Percentiles rank a stretch among this genome's conserved stretches.
These are phyloP conservation scores for Plasmodium malariae DNA, from an alignment of 169 alveolate species.

Conservation along the genomic window DNA sequence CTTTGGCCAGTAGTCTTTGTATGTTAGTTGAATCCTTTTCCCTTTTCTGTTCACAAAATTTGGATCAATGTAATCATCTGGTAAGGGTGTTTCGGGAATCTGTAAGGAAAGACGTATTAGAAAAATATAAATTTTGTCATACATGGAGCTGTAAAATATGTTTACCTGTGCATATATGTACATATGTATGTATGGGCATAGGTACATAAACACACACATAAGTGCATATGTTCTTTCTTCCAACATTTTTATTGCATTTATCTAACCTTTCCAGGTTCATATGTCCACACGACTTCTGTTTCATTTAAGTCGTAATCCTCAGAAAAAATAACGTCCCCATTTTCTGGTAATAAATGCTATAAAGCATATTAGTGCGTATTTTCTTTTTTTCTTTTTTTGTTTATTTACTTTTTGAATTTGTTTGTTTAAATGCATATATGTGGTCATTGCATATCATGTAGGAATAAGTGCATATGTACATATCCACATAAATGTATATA, in stretches of 20 bases:
- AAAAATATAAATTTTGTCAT: not conserved
- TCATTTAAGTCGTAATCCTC: slow-evolving; percentile 81
- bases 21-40: slow-evolving; percentile 84
- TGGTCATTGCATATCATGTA: too few relatives aligned
- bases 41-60: slow-evolving; percentile 89
- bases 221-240: not conserved
- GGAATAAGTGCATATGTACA: too few relatives aligned
- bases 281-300: slow-evolving; percentile 90
- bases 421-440: not conserved
- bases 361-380: not conserved
- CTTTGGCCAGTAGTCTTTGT: slow-evolving; percentile 87
- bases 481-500: too few relatives aligned
- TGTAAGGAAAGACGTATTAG: slow-evolving; percentile 26
- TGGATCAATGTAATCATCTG: slow-evolving; percentile 88
- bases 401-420: not conserved
- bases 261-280: slow-evolving; percentile 86
- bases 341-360: slow-evolving; percentile 84
- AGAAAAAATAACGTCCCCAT: slow-evolving; percentile 87
- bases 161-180: not conserved
- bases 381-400: not conserved
- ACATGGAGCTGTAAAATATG: not conserved
- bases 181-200: not conserved
- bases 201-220: not conserved
- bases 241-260: not conserved
- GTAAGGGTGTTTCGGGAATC: slow-evolving; percentile 90